Percentiles rank a stretch among this genome's conserved stretches.
These are phyloP conservation scores for Boletus pseudo-olivaceus DNA, from an alignment of 768 basidiomycete species.

Conservation along the genomic window DNA sequence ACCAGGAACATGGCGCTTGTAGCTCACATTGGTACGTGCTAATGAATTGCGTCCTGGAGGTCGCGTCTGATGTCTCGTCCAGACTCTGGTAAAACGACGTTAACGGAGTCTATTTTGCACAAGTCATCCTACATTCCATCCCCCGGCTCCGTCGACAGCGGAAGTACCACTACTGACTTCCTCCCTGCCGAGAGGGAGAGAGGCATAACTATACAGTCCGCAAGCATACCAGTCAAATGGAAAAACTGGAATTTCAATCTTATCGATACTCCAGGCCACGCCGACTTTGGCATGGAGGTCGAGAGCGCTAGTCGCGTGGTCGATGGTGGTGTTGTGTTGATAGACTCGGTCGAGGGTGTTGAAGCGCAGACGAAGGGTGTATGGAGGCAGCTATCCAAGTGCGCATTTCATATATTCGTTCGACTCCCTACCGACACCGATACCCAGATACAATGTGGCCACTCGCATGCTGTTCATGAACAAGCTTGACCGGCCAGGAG, in stretches of 20 bases:
- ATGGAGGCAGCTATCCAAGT: slow-evolving; percentile 86
- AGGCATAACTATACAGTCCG: slow-evolving; percentile 90
- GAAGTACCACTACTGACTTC: slow-evolving; percentile 89
- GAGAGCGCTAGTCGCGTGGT: slow-evolving; percentile 89
- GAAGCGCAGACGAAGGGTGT: slow-evolving; percentile 89
- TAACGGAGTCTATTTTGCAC: slow-evolving; percentile 83
- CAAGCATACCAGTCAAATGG: slow-evolving; percentile 87
- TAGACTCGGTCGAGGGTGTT: slow-evolving; percentile 90
- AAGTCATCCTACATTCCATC: slow-evolving; percentile 67
- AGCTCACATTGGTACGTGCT: slow-evolving; percentile 75
- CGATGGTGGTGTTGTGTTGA: slow-evolving; percentile 83
- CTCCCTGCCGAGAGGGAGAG: slow-evolving; percentile 85
- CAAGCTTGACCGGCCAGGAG: slow-evolving; percentile 85
- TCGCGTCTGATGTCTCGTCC: slow-evolving; percentile 8
- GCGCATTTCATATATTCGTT: slow-evolving; percentile 27
- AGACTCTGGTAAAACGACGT: slow-evolving; percentile 90
- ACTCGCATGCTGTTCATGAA: slow-evolving; percentile 81
- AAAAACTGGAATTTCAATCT: slow-evolving; percentile 82
- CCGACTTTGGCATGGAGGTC: slow-evolving; percentile 96
- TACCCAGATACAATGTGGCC: slow-evolving; percentile 67
- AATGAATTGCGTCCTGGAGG: background rate
- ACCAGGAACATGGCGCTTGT: slow-evolving; percentile 81
- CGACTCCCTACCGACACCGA: background rate
- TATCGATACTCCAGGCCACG: slow-evolving; percentile 89
- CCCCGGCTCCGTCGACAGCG: slow-evolving; percentile 83